These are phyloP conservation scores for Oldenlandia corymbosa DNA, from an alignment of 257 asterid species.

Conservation along the genomic window DNA sequence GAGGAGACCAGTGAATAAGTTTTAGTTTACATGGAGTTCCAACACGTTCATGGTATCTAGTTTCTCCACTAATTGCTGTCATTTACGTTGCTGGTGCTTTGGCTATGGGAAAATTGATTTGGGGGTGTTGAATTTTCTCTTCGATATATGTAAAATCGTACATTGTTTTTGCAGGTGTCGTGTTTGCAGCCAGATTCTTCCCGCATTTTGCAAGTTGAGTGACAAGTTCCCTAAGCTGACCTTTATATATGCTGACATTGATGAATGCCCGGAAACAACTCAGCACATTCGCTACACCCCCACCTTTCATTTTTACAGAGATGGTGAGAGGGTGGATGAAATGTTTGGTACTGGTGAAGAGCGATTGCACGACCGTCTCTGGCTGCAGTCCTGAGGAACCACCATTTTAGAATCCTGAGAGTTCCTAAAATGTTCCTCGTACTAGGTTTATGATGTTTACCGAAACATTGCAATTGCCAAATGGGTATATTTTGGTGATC, in stretches of 20 bases:
- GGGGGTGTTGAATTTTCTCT: too few relatives aligned
- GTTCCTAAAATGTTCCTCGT: too few relatives aligned
- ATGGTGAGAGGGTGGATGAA: slow-evolving; percentile 87
- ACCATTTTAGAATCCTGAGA: background rate
- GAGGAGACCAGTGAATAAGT: background rate
- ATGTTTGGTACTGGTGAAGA: slow-evolving; percentile 93
- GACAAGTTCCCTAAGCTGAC: slow-evolving; percentile 57
- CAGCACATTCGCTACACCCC: slow-evolving; percentile 81
- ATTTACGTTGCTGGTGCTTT: background rate
- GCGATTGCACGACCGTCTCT: slow-evolving; percentile 78
- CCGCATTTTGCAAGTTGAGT: slow-evolving; percentile 56
- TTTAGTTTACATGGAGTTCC: background rate
- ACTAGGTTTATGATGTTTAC: too few relatives aligned
- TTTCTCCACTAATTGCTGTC: background rate
- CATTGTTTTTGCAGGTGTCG: slow-evolving; percentile 52
- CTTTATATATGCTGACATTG: slow-evolving; percentile 82
- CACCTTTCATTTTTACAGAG: slow-evolving; percentile 76
- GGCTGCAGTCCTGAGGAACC: slow-evolving; percentile 65
- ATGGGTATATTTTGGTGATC: too few relatives aligned
- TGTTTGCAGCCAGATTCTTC: slow-evolving; percentile 79
- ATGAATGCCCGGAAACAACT: slow-evolving; percentile 86
- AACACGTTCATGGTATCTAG: background rate
- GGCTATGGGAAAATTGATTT: background rate
- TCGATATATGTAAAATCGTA: background rate
- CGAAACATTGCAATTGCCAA: too few relatives aligned